Percentiles rank a stretch among this genome's conserved stretches.
phyloP scores from a whole-genome alignment of 768 basidiomycete genomes.

The Serendipita indica region DNA sequence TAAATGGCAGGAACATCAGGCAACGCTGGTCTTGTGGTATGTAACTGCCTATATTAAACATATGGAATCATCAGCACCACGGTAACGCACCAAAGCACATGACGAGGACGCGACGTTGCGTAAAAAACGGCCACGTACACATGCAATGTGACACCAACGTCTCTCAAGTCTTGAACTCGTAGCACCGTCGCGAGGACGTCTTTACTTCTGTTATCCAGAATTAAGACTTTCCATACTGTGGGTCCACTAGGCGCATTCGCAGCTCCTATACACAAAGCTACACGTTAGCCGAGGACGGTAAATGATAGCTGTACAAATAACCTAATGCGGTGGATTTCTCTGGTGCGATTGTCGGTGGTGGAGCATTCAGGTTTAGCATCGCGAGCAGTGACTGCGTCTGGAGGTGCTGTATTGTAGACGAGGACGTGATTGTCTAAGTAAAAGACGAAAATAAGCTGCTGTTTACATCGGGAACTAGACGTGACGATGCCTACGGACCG shows the following conservation, averaged over 20 bases:
- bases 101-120: not conserved
- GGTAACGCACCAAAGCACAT: not conserved
- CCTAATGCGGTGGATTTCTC: conserved; percentile 20
- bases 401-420: conserved; percentile 62
- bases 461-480: not conserved
- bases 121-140: conserved; percentile 57
- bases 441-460: not conserved
- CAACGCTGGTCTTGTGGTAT: conserved; percentile 73
- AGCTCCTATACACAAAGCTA: conserved; percentile 29
- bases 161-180: conserved; percentile 90
- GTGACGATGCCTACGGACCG: not conserved
- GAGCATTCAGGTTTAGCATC: conserved; percentile 72
- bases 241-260: conserved; percentile 42
- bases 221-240: conserved; percentile 90
- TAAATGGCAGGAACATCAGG: conserved; percentile 95
- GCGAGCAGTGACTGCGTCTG: conserved; percentile 77
- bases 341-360: conserved; percentile 24
- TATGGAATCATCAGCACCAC: not conserved
- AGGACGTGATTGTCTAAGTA: not conserved
- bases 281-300: not conserved
- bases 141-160: conserved; percentile 93
- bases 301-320: conserved; percentile 25
- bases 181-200: conserved; percentile 91
- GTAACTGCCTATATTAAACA: conserved; percentile 59
- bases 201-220: conserved; percentile 90